A percentile compares a stretch with the other conserved stretches of the same genome.
phyloP scores from a whole-genome alignment of 2,329 filamentous ascomycete species.

The Trichoderma afroharzianum region DNA sequence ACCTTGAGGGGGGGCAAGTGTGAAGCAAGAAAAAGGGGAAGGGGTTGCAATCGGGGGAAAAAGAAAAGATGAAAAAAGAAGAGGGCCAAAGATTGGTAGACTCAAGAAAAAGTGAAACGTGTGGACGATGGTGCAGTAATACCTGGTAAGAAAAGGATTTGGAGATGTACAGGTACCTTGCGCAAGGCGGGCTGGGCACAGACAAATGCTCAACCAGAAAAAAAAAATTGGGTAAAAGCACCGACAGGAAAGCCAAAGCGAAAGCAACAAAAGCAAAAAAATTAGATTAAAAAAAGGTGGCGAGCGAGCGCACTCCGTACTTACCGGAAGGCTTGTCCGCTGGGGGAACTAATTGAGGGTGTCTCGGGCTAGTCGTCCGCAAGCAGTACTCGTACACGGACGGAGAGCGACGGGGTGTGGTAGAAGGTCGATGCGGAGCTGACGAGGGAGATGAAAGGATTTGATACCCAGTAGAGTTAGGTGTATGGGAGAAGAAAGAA shows the following conservation, averaged over 20 bases:
- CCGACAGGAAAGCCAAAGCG: neutral
- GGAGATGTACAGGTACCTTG: conserved; percentile 14
- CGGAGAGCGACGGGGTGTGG: neutral
- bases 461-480: neutral
- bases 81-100: neutral
- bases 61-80: neutral
- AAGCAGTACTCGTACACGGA: neutral
- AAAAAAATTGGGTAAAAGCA: conserved; percentile 1
- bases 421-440: neutral
- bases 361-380: neutral
- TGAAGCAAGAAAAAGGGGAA: neutral
- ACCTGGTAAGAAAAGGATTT: conserved; percentile 6
- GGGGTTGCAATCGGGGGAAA: neutral
- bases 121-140: conserved; percentile 11
- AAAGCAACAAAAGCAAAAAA: neutral
- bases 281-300: neutral
- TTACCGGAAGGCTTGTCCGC: conserved; percentile 5
- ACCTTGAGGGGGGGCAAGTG: neutral
- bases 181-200: neutral
- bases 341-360: neutral
- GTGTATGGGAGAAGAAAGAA: neutral
- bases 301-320: neutral
- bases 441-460: neutral
- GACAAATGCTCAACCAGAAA: neutral
- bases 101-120: neutral